Evolutionary conservation across 2,329 filamentous ascomycete species (phyloP).

Genomic region (Xylaria sp.): DNA sequence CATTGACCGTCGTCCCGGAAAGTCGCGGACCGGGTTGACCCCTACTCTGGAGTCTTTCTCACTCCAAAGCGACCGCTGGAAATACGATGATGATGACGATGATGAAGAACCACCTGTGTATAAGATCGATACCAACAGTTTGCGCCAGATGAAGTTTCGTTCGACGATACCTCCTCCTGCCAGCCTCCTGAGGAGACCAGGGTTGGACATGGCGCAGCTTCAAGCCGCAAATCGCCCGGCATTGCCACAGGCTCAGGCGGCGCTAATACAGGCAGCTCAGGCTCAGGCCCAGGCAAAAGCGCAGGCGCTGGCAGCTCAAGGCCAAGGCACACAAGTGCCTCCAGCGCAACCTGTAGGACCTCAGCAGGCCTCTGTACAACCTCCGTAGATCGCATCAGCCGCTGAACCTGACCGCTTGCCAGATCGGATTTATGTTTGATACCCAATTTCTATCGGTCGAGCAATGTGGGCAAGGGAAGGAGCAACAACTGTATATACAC

Average conservation of each 20-base stretch:
- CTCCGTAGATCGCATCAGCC: slow-evolving; percentile 20
- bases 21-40: slow-evolving; percentile 35
- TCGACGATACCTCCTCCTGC: slow-evolving; percentile 66
- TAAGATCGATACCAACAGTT: slow-evolving; percentile 77
- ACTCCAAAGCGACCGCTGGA: slow-evolving; percentile 75
- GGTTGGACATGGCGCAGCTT: slow-evolving; percentile 46
- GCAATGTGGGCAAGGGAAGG: slow-evolving; percentile 23
- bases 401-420: slow-evolving; percentile 19
- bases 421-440: slow-evolving; percentile 37
- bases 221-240: slow-evolving; percentile 42
- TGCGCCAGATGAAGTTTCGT: slow-evolving; percentile 68
- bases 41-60: slow-evolving; percentile 48
- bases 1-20: slow-evolving; percentile 84
- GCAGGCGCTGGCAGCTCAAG: slow-evolving; percentile 36
- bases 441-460: slow-evolving; percentile 33
- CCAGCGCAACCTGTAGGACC: slow-evolving; percentile 22
- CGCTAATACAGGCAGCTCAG: slow-evolving; percentile 37
- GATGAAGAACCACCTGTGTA: slow-evolving; percentile 79
- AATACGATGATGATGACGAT: slow-evolving; percentile 84
- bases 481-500: slow-evolving; percentile 45
- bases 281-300: slow-evolving; percentile 34
- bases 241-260: slow-evolving; percentile 41
- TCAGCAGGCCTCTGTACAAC: slow-evolving; percentile 28
- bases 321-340: slow-evolving; percentile 33
- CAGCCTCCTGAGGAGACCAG: slow-evolving; percentile 54